Evolutionary conservation across 2,329 filamentous ascomycete species (phyloP).

Genomic region (Aurifilum marmelostoma): DNA sequence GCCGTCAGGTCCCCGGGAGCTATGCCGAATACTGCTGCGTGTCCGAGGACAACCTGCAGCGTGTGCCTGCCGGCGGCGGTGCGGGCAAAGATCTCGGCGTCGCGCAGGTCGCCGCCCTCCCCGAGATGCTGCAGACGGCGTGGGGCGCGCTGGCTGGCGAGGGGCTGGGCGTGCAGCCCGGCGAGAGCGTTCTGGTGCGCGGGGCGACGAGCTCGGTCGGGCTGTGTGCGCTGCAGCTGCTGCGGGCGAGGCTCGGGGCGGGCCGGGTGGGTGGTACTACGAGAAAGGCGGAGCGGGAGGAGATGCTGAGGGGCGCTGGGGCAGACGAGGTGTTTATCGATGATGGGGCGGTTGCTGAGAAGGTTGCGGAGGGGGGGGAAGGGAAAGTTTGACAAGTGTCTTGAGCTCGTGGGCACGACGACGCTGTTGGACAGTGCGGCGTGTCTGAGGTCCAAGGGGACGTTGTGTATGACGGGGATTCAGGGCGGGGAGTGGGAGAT

Average conservation of each 20-base stretch:
- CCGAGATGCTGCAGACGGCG: conserved; percentile 56
- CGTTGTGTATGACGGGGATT: conserved; percentile 48
- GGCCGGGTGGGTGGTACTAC: conserved; percentile 45
- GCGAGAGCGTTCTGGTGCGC: conserved; percentile 50
- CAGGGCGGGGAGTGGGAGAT: conserved; percentile 33
- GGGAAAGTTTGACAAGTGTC: conserved; percentile 47
- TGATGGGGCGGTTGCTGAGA: conserved; percentile 42
- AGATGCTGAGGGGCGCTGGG: conserved; percentile 43
- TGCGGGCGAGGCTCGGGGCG: conserved; percentile 43
- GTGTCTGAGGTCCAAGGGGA: conserved; percentile 43
- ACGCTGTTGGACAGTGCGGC: conserved; percentile 48
- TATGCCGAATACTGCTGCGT: conserved; percentile 54
- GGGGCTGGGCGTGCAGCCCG: conserved; percentile 41
- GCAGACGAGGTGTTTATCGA: conserved; percentile 50
- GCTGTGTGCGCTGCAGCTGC: conserved; percentile 49
- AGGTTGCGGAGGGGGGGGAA: conserved; percentile 34
- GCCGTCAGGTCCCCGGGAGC: conserved; percentile 49
- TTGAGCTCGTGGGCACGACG: conserved; percentile 49
- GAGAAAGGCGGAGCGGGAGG: conserved; percentile 40
- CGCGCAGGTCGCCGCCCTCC: conserved; percentile 45
- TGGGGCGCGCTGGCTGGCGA: conserved; percentile 46
- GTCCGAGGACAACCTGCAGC: conserved; percentile 44
- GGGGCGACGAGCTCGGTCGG: conserved; percentile 53
- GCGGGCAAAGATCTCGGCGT: conserved; percentile 40
- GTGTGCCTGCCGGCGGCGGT: conserved; percentile 37